Base-by-base conservation (phyloP, 768 basidiomycete genomes). In the Termitomyces sp. region DNA sequence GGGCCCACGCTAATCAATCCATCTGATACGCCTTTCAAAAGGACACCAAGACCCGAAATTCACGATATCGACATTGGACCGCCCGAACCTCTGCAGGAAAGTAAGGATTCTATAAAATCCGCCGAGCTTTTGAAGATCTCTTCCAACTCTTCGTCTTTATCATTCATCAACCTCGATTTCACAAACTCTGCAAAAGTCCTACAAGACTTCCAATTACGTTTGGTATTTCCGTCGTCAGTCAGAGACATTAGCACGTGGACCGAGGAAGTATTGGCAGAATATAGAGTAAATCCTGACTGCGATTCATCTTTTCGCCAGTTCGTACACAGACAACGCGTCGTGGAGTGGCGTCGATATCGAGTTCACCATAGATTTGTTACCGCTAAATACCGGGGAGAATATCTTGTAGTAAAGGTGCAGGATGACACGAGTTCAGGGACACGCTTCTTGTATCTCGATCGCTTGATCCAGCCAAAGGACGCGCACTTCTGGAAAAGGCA, bases 341-440 rank as follows among this genome's bases (percentile, higher is more conserved):
- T 57, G n/a, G 56, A 57, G 16, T 57, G 56, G 56, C 47, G 48
- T 26, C 56, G 56, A 9, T 56, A 56, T 41, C 27, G 56, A 16
- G 48, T 10, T 8, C 39, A 10, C 3, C 29, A 14, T 22, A 57
- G 6, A 22, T 36, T 36, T n/a, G 41, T 50, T 7, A 9, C 18
- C 3, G 20, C 31, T 12, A 0, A 18, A 14, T 34, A 50, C 16
- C 46, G 39, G 5, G 47, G 47, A 31, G 56, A 57, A 57, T 50
- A 57, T 16, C 5, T 57, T 2, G 41, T 57, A 8, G 13, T 57
- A 6, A 57, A 57, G 18, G 7, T 57, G 18, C 47, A 42, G 20
- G 41, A 48, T 20, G 1, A 8, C 9, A 18, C 4, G 5, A 31
- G 7, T 14, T 26, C 24, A 20, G 46, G 7, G 9, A 39, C 20